These are phyloP conservation scores for Tulasnella sp. DNA, from an alignment of 768 basidiomycete species.

Conservation along the genomic window DNA sequence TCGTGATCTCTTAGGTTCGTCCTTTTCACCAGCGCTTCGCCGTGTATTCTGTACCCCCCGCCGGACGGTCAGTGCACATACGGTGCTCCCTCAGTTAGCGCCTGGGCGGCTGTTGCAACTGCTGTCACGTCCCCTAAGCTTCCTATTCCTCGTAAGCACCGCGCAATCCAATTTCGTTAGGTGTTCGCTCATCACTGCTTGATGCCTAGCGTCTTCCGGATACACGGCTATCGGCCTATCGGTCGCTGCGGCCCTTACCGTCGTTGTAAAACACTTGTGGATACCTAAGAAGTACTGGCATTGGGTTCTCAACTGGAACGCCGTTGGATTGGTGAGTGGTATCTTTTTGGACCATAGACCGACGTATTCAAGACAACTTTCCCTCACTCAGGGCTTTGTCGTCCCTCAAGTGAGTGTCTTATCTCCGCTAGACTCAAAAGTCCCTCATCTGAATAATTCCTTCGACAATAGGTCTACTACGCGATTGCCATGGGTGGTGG, in stretches of 20 bases:
- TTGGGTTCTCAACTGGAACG: constrained; percentile 45
- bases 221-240: constrained; percentile 45
- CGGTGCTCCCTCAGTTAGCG: constrained; percentile 42
- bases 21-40: constrained; percentile 48
- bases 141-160: constrained; percentile 24
- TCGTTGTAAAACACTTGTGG: constrained; percentile 36
- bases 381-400: constrained; percentile 37
- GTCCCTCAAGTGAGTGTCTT: constrained; percentile 34
- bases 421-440: not conserved
- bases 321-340: constrained; percentile 20
- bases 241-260: constrained; percentile 33
- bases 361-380: constrained; percentile 18
- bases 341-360: no score
- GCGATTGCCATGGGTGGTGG: constrained; percentile 40
- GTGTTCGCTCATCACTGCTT: not conserved
- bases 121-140: constrained; percentile 39
- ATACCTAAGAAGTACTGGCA: constrained; percentile 37
- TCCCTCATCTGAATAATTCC: constrained; percentile 26
- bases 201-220: constrained; percentile 35
- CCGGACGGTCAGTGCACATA: constrained; percentile 36
- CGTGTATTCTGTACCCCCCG: constrained; percentile 38
- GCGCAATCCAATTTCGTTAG: not conserved
- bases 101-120: constrained; percentile 45
- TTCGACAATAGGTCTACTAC: constrained; percentile 40
- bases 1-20: constrained; percentile 28